Percentiles rank a stretch among this genome's conserved stretches.
These are phyloP conservation scores for Colletotrichum cereale DNA, from an alignment of 2,329 filamentous ascomycete genomes.

Conservation along the genomic window DNA sequence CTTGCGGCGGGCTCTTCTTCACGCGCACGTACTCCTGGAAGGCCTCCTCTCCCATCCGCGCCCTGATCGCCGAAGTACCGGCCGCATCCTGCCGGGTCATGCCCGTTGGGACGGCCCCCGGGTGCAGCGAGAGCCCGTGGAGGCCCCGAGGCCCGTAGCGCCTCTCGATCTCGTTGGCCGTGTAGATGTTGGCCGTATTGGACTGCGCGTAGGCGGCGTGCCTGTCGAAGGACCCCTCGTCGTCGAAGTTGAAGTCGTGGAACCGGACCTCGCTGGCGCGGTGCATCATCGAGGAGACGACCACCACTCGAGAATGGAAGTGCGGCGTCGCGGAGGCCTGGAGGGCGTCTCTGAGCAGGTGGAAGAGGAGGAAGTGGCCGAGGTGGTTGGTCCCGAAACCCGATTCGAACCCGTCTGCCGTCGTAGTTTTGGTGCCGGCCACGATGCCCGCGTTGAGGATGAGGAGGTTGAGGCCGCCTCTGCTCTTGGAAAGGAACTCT, in stretches of 20 bases:
- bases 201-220: constrained; percentile 59
- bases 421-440: constrained; percentile 29
- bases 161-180: constrained; percentile 63
- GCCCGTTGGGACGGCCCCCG: constrained; percentile 24
- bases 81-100: neutral
- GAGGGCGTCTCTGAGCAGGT: constrained; percentile 60
- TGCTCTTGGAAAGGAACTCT: constrained; percentile 46
- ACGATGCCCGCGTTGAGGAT: constrained; percentile 54
- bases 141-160: constrained; percentile 40
- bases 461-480: constrained; percentile 47
- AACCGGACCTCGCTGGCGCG: constrained; percentile 48
- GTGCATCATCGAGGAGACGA: constrained; percentile 58
- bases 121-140: constrained; percentile 48
- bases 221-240: constrained; percentile 49
- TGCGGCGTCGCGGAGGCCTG: constrained; percentile 52
- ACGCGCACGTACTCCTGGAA: neutral
- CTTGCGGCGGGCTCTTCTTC: constrained; percentile 52
- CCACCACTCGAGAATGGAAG: constrained; percentile 61
- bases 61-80: neutral
- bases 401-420: constrained; percentile 44
- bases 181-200: constrained; percentile 65
- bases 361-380: constrained; percentile 65
- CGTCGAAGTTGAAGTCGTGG: constrained; percentile 47
- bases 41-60: neutral
- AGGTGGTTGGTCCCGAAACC: constrained; percentile 68